Base-by-base conservation (phyloP, 2,329 filamentous ascomycete genomes). In the Colletotrichum sp. region DNA sequence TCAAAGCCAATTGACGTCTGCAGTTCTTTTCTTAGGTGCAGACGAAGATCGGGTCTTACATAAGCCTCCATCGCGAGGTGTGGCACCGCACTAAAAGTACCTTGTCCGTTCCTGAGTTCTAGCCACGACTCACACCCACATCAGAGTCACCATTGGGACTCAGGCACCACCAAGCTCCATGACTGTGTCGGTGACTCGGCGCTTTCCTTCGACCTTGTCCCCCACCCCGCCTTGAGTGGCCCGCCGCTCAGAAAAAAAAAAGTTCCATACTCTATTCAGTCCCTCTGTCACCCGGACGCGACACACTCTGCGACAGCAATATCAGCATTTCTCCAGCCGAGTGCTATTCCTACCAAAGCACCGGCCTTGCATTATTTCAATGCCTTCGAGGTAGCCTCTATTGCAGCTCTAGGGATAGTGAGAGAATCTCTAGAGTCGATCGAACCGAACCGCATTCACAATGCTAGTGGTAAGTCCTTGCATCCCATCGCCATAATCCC, bases 371-470 rank as follows among this genome's bases (percentile, higher is more conserved):
- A 32, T 60, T 66, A 79, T 78, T 79, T 90, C 89, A 91, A 92
- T 92, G 91, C 90, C 85, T 85, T 82, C 83, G 82, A 90, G 92
- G 90, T 95, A 96, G 95, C 89, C 92, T 86, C 87, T 85, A 88
- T 89, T 89, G 87, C 85, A 90, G 92, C 92, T 94, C 92, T 94
- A 93, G 93, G 93, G 93, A 93, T 93, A 90, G 89, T 92, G 91
- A 91, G 90, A 93, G 90, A 88, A 91, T 93, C 92, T 94, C 92
- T 94, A 93, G 92, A 91, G 92, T 92, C 89, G 89, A 89, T 82
- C 90, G 89, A 88, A 88, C 87, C 30, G 64, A 57, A 73, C 18
- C 59, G 62, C 60, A 34, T 71, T 57, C 72, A 68, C 48, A 64
- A 89, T 87, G 84, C 85, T 86, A 80, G 84, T 87, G 80, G 91